phyloP scores from a whole-genome alignment of 805 yeast genomes.

The Candida caryicola region DNA sequence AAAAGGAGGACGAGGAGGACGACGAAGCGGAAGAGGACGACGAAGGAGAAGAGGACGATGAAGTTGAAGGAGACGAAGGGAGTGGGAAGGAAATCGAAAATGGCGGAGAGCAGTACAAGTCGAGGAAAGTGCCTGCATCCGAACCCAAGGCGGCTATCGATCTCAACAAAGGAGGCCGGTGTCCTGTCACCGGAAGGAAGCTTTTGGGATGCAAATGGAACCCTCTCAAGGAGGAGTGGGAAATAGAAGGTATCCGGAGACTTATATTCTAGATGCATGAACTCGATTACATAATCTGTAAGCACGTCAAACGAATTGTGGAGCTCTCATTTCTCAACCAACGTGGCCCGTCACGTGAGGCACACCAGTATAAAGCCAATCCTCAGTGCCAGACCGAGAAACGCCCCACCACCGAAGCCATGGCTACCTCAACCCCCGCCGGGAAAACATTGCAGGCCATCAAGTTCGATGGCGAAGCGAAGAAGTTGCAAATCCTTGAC shows the following conservation, averaged over 20 bases:
- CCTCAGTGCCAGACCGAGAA: no score
- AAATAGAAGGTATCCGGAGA: constrained; percentile 70
- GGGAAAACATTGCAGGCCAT: constrained; percentile 54
- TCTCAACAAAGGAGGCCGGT: constrained; percentile 57
- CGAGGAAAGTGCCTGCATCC: neutral
- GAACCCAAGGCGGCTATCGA: no score
- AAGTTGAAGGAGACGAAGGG: constrained; percentile 10
- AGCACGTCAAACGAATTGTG: no score
- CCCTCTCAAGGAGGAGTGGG: constrained; percentile 59
- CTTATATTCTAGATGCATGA: constrained; percentile 51
- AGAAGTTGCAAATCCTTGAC: constrained; percentile 63
- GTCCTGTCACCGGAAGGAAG: constrained; percentile 78
- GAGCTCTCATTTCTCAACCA: neutral
- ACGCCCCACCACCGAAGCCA: no score
- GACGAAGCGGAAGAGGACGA: constrained; percentile 17
- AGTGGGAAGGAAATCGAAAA: constrained; percentile 10
- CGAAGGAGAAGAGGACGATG: constrained; percentile 16
- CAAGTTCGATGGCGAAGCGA: constrained; percentile 48
- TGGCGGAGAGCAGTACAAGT: constrained; percentile 2
- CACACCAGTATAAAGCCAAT: no score
- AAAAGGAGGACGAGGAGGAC: constrained; percentile 7
- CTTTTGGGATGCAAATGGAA: constrained; percentile 71
- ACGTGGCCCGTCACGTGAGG: constrained; percentile 1
- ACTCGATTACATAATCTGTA: no score
- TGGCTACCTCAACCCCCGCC: neutral